Percentiles rank a stretch among this genome's conserved stretches.
These are phyloP conservation scores for Gossypium herbaceum DNA, from an alignment of 345 rosid genomes.

Conservation along the genomic window DNA sequence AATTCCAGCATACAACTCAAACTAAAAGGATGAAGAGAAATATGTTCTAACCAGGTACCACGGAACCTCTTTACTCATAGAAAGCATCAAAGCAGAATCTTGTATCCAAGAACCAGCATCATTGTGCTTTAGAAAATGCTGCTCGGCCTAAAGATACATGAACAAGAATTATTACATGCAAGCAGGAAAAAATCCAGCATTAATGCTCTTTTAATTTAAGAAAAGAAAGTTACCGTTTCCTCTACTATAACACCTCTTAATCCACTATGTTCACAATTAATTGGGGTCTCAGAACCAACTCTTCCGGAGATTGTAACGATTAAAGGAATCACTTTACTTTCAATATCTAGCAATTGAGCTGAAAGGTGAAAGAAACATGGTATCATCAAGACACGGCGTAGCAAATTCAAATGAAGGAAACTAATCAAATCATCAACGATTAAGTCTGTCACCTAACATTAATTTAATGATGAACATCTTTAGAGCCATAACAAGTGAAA, in stretches of 20 bases:
- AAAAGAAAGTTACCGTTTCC: constrained; percentile 51
- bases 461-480: constrained; percentile 3
- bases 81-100: constrained; percentile 87
- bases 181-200: background rate
- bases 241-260: constrained; percentile 75
- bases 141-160: constrained; percentile 69
- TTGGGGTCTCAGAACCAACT: constrained; percentile 86
- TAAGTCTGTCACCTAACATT: background rate
- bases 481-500: background rate
- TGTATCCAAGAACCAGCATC: constrained; percentile 98
- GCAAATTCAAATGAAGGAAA: background rate
- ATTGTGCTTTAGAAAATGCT: constrained; percentile 85
- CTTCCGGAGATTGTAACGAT: constrained; percentile 73
- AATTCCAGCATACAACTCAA: background rate
- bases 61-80: constrained; percentile 96
- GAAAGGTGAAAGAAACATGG: constrained; percentile 24
- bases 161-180: constrained; percentile 4
- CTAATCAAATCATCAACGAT: background rate
- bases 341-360: constrained; percentile 75
- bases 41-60: constrained; percentile 76
- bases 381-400: constrained; percentile 2
- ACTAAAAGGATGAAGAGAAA: background rate
- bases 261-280: constrained; percentile 71
- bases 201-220: background rate
- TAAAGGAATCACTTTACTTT: constrained; percentile 64